Conservation (phyloP, 768 basidiomycete genomes). For the Hypsizygus marmoreus region DNA sequence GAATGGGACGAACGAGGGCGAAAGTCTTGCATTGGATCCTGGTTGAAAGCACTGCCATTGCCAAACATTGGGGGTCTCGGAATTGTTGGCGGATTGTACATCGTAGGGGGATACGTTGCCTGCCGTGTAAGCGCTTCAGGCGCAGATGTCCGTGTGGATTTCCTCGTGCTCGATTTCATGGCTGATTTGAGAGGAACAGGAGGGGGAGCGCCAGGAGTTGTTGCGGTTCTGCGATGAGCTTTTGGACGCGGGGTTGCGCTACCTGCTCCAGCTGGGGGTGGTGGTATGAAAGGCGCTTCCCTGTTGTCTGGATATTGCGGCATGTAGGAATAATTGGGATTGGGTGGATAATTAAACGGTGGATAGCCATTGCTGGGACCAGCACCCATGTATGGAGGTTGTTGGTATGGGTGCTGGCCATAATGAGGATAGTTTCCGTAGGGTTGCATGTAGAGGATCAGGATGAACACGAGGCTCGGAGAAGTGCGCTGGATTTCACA, state of each 20-base stretch:
- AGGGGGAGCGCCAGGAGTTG: constrained; percentile 21
- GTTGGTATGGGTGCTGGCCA: constrained; percentile 44
- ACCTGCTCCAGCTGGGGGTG: constrained; percentile 7
- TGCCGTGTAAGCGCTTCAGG: constrained; percentile 25
- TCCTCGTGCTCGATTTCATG: constrained; percentile 59
- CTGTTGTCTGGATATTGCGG: constrained; percentile 25
- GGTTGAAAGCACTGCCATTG: no score
- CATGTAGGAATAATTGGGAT: constrained; percentile 16
- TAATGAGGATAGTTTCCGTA: constrained; percentile 48
- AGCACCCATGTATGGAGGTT: constrained; percentile 36
- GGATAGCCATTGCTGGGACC: constrained; percentile 41
- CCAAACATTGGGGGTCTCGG: constrained; percentile 10
- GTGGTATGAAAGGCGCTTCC: constrained; percentile 20
- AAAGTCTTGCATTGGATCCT: constrained; percentile 24
- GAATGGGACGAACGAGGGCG: constrained; percentile 31
- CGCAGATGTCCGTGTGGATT: constrained; percentile 25
- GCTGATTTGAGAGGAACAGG: constrained; percentile 53
- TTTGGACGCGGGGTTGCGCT: constrained; percentile 28
- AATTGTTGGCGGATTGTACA: constrained; percentile 13
- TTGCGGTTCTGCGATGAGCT: constrained; percentile 35
- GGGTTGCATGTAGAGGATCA: constrained; percentile 32
- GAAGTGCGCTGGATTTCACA: no score
- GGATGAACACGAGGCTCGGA: constrained; percentile 13
- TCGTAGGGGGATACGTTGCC: constrained; percentile 22
- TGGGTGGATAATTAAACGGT: constrained; percentile 30